A percentile compares a stretch with the other conserved stretches of the same genome.
These are phyloP conservation scores for Ganoderma lingzhi DNA, from an alignment of 1,284 basidiomycete genomes.

Conservation along the genomic window DNA sequence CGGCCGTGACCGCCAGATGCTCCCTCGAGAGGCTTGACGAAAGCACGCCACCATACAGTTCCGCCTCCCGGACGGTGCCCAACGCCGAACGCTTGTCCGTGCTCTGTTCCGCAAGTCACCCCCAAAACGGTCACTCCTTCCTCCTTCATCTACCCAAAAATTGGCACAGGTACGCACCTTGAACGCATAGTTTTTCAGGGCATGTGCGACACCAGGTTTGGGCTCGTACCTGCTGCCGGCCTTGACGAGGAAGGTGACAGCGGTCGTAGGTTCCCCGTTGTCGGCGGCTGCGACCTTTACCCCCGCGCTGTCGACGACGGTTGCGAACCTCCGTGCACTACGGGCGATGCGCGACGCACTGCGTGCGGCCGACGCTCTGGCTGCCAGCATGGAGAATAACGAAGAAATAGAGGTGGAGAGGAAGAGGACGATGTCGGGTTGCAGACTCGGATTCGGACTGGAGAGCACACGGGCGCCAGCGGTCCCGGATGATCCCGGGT, in stretches of 20 bases:
- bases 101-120: slow-evolving; percentile 56
- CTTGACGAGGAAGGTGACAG: slow-evolving; percentile 90
- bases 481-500: slow-evolving; percentile 18
- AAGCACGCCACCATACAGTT: slow-evolving; percentile 94
- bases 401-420: slow-evolving; percentile 16
- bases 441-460: slow-evolving; percentile 2
- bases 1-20: slow-evolving; percentile 89
- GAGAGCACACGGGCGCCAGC: slow-evolving; percentile 18
- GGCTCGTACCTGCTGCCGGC: slow-evolving; percentile 90
- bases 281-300: slow-evolving; percentile 89
- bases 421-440: slow-evolving; percentile 23
- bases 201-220: slow-evolving; percentile 88
- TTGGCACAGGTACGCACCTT: slow-evolving; percentile 65
- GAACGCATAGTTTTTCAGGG: slow-evolving; percentile 96
- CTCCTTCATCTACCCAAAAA: slow-evolving; percentile 9
- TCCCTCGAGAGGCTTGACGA: slow-evolving; percentile 89
- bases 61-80: slow-evolving; percentile 91
- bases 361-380: slow-evolving; percentile 65
- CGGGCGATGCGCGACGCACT: slow-evolving; percentile 66
- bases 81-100: slow-evolving; percentile 88
- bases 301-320: slow-evolving; percentile 80
- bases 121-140: slow-evolving; percentile 6
- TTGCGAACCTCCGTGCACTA: slow-evolving; percentile 65
- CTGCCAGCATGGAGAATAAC: slow-evolving; percentile 54
- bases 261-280: slow-evolving; percentile 81